Conservation (phyloP, 768 basidiomycete genomes). For the Rhizopogon salebrosus region DNA sequence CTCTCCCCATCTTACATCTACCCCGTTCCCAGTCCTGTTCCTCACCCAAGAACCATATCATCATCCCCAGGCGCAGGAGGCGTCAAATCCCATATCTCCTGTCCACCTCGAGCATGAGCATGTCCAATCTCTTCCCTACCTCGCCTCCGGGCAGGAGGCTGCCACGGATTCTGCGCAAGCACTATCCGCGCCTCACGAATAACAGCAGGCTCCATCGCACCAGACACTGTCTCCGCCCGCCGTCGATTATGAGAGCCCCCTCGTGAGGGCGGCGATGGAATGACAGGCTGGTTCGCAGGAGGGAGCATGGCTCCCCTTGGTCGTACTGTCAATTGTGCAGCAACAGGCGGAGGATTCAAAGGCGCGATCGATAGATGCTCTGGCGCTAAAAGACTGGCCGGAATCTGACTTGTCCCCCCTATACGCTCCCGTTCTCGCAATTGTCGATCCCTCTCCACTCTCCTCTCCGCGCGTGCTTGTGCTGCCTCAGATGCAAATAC, state of each 20-base stretch:
- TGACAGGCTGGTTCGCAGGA: slow-evolving; percentile 7
- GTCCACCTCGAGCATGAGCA: slow-evolving; percentile 12
- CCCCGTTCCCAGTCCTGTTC: too few species aligned
- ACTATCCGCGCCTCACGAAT: neutral
- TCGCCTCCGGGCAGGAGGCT: neutral
- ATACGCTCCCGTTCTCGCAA: slow-evolving; percentile 20
- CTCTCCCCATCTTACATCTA: too few species aligned
- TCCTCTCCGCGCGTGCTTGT: slow-evolving; percentile 26
- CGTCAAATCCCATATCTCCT: slow-evolving; percentile 25
- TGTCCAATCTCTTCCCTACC: slow-evolving; percentile 15
- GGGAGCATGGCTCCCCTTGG: slow-evolving; percentile 26
- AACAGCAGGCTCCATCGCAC: slow-evolving; percentile 20
- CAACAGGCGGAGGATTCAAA: slow-evolving; percentile 13
- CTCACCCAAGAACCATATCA: slow-evolving; percentile 27
- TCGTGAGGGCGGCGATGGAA: slow-evolving; percentile 12
- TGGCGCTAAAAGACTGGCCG: slow-evolving; percentile 8
- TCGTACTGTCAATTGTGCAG: slow-evolving; percentile 16
- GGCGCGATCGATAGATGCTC: slow-evolving; percentile 3
- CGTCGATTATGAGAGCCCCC: slow-evolving; percentile 16
- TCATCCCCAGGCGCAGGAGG: slow-evolving; percentile 19
- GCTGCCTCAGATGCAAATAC: slow-evolving; percentile 7
- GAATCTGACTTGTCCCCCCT: slow-evolving; percentile 9
- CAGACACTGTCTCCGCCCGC: slow-evolving; percentile 30
- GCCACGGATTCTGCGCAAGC: neutral
- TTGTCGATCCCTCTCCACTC: slow-evolving; percentile 32